Evolutionary conservation across 2,329 filamentous ascomycete species (phyloP).

Genomic region (Teratosphaeria gauchensis): DNA sequence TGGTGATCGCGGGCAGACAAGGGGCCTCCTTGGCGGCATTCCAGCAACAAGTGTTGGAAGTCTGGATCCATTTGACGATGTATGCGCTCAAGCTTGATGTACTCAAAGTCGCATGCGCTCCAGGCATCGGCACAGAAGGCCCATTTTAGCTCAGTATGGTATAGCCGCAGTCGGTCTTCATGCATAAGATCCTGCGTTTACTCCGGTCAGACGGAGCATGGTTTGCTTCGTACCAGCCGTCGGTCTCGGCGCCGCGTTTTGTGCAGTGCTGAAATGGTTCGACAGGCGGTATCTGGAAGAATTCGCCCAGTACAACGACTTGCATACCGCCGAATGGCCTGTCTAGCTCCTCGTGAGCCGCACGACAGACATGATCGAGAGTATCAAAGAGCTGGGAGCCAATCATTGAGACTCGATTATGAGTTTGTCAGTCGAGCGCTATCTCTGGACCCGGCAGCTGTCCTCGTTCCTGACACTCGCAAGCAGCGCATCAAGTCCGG

Average conservation of each 20-base stretch:
- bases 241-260: slow-evolving; percentile 31
- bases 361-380: slow-evolving; percentile 40
- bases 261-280: slow-evolving; percentile 47
- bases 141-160: slow-evolving; percentile 46
- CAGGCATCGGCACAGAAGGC: slow-evolving; percentile 50
- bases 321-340: slow-evolving; percentile 41
- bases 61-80: slow-evolving; percentile 47
- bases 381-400: slow-evolving; percentile 46
- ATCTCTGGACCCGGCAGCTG: no score
- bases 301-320: slow-evolving; percentile 39
- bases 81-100: slow-evolving; percentile 45
- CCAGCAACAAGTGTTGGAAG: slow-evolving; percentile 49
- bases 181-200: slow-evolving; percentile 20
- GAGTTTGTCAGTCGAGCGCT: no score
- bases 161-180: slow-evolving; percentile 27
- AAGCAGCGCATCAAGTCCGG: no score
- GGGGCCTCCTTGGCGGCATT: slow-evolving; percentile 29
- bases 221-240: background rate
- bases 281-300: slow-evolving; percentile 52
- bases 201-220: slow-evolving; percentile 3
- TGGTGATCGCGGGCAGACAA: slow-evolving; percentile 23
- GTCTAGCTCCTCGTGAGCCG: slow-evolving; percentile 11
- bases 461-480: no score
- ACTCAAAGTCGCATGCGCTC: slow-evolving; percentile 44
- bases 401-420: slow-evolving; percentile 48